Conservation (phyloP, 1,284 basidiomycete genomes). For the Pterulicium gracile region DNA sequence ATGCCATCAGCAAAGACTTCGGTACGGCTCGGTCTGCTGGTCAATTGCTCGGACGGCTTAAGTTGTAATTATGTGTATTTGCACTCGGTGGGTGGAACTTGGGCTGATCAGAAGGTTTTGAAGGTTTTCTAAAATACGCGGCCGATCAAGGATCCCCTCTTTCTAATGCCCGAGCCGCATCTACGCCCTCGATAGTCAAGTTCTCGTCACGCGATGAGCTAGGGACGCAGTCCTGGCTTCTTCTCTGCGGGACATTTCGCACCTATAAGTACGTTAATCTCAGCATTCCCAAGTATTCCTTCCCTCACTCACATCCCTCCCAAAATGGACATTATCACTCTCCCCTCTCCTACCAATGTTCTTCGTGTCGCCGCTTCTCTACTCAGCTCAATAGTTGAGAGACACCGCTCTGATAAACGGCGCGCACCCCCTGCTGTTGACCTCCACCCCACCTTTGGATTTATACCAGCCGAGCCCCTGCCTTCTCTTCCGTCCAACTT, state of each 20-base stretch:
- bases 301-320: constrained; percentile 20
- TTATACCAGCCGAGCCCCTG: constrained; percentile 71
- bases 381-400: constrained; percentile 18
- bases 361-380: constrained; percentile 17
- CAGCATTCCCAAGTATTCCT: constrained; percentile 22
- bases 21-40: too few species aligned
- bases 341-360: constrained; percentile 26
- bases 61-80: too few species aligned
- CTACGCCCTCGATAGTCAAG: too few species aligned
- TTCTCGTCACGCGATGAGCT: too few species aligned
- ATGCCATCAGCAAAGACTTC: too few species aligned
- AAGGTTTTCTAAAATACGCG: too few species aligned
- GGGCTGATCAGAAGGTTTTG: too few species aligned
- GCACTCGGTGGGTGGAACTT: too few species aligned
- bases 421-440: background rate
- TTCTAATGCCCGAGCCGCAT: too few species aligned
- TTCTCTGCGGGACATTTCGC: background rate
- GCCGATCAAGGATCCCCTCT: too few species aligned
- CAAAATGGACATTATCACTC: constrained; percentile 20
- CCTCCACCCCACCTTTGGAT: constrained; percentile 70
- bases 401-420: constrained; percentile 8
- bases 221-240: background rate
- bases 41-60: too few species aligned
- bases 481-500: constrained; percentile 45
- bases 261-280: constrained; percentile 7